Base-by-base conservation (phyloP, 169 alveolate species). In the Cryptosporidium baileyi region DNA sequence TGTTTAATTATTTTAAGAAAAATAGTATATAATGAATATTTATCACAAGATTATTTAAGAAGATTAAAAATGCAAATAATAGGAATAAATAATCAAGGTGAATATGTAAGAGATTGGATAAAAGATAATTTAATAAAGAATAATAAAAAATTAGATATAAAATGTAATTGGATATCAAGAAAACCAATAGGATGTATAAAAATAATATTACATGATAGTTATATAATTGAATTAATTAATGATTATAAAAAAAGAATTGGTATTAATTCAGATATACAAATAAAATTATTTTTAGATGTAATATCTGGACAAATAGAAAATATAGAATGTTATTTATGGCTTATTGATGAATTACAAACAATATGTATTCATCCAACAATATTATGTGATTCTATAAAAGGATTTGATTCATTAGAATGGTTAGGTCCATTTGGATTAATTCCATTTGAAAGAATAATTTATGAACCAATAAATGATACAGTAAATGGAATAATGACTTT, bases 21-120 rank as follows among this genome's bases (percentile, higher is more conserved):
- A 36, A 9, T 74, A 17, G 61, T 54, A 13, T 17, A 3, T 13
- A 74, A 7, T 22, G 85, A 74, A n/a, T 38, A n/a, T 11, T 4
- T 74, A 28, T 74, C 85, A 19, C 60, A 54, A 7, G 85, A 74
- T 19, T 74, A 49, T 41, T 51, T 74, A 6, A 51, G 85, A 41
- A 74, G 85, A 22, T 24, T 74, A n/a, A 74, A 60, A 6, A 74
- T 74, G 85, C 67, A 74, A 22, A 54, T 74, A 22, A 57, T 74
- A 41, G 85, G 85, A 15, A 45, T 19, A 2, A 40, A 52, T 13
- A 34, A 34, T 1, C 85, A 74, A 28, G 67, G 62, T 28, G 41
- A 54, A 15, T 40, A 34, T 74, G 85, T 74, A 17, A 51, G 85
- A 36, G 85, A 74, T 74, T 74, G 85, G 85, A 30, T 74, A 8